Percentiles rank a stretch among this genome's conserved stretches.
Evolutionary conservation across 2,329 filamentous ascomycete species (phyloP).

Genomic region (Aspergillus sp.): DNA sequence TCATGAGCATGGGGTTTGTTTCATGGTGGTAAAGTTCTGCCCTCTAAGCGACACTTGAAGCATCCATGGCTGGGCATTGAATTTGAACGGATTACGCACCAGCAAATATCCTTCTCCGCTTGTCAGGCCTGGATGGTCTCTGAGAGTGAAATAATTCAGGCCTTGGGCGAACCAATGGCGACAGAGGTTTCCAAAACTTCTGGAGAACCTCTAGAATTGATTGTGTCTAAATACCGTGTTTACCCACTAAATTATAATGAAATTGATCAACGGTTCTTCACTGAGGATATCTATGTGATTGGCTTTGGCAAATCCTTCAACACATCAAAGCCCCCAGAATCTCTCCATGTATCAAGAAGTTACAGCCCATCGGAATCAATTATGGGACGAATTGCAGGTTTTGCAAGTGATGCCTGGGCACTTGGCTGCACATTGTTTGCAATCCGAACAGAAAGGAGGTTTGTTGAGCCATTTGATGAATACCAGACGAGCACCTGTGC

Average conservation of each 20-base stretch:
- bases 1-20: neutral
- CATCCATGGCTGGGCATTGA: neutral
- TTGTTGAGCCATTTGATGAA: too few species aligned
- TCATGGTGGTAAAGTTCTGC: neutral
- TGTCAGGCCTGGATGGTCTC: neutral
- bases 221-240: neutral
- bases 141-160: neutral
- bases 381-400: neutral
- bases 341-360: neutral
- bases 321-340: neutral
- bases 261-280: neutral
- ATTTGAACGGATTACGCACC: neutral
- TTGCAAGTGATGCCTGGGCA: neutral
- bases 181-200: neutral
- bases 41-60: neutral
- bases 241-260: neutral
- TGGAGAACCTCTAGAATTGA: neutral
- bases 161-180: neutral
- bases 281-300: neutral
- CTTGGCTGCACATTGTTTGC: slow-evolving; percentile 1
- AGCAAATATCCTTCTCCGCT: slow-evolving; percentile 2
- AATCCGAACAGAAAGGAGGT: neutral
- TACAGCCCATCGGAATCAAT: neutral
- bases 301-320: slow-evolving; percentile 1
- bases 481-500: too few species aligned